These are phyloP conservation scores for Erodium maritimum DNA, from an alignment of 345 rosid species.

Conservation along the genomic window DNA sequence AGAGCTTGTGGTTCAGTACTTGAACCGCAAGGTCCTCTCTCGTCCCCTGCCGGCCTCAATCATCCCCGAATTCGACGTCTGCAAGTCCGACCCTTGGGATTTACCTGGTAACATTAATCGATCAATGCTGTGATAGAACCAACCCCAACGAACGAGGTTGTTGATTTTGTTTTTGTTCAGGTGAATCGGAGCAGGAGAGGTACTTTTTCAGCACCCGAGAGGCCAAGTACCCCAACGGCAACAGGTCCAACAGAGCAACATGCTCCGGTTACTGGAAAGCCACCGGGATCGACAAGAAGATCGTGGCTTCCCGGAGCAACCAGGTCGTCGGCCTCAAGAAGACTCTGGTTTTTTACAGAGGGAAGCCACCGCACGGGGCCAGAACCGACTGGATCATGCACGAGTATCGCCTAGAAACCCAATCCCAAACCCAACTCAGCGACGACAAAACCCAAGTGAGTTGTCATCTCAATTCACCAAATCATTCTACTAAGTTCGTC, in stretches of 20 bases:
- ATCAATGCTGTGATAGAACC: background rate
- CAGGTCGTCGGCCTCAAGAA: constrained; percentile 82
- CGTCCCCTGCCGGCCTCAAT: constrained; percentile 76
- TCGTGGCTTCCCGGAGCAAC: constrained; percentile 43
- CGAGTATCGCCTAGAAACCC: constrained; percentile 58
- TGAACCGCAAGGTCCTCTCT: constrained; percentile 46
- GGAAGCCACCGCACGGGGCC: constrained; percentile 72
- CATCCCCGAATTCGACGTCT: constrained; percentile 81
- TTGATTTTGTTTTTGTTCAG: constrained; percentile 18
- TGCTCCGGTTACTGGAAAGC: constrained; percentile 93
- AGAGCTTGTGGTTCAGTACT: constrained; percentile 72
- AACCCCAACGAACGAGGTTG: no score
- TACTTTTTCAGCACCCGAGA: constrained; percentile 88
- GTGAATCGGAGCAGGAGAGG: constrained; percentile 81
- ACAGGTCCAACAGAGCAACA: constrained; percentile 78
- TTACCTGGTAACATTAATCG: constrained; percentile 57
- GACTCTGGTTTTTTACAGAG: constrained; percentile 93
- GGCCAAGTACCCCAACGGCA: constrained; percentile 89
- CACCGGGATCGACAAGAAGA: constrained; percentile 78
- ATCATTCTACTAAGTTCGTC: no score
- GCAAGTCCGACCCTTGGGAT: constrained; percentile 92
- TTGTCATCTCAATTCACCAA: no score
- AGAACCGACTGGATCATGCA: constrained; percentile 99
- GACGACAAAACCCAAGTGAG: constrained; percentile 29
- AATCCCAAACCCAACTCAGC: constrained; percentile 12